Conservation (phyloP, 2,329 filamentous ascomycete species). For the Xylariaceae sp. region DNA sequence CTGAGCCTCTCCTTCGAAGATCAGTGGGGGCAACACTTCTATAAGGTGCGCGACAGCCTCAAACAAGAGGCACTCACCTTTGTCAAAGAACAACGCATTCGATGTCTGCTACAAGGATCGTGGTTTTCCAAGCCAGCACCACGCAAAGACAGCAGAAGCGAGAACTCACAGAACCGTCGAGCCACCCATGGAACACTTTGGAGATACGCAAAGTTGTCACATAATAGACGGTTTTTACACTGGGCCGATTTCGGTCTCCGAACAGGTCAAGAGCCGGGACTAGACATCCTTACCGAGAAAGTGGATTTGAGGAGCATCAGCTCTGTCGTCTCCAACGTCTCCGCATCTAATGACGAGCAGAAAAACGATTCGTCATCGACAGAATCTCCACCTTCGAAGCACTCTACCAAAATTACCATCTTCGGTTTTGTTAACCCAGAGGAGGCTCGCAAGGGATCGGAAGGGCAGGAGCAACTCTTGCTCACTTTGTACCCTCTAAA, state of each 20-base stretch:
- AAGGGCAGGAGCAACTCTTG: slow-evolving; percentile 72
- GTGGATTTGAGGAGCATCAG: slow-evolving; percentile 87
- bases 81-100: slow-evolving; percentile 93
- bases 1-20: slow-evolving; percentile 91
- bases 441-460: slow-evolving; percentile 45
- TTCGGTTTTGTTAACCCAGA: slow-evolving; percentile 68
- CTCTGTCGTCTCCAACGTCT: slow-evolving; percentile 92
- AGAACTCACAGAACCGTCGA: slow-evolving; percentile 47
- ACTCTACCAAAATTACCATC: slow-evolving; percentile 88
- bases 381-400: slow-evolving; percentile 43
- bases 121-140: slow-evolving; percentile 74
- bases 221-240: slow-evolving; percentile 88
- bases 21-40: slow-evolving; percentile 89
- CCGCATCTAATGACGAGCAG: slow-evolving; percentile 60
- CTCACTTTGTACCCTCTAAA: slow-evolving; percentile 82
- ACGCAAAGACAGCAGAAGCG: slow-evolving; percentile 51
- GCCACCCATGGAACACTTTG: slow-evolving; percentile 64
- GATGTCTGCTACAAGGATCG: slow-evolving; percentile 84
- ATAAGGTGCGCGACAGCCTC: slow-evolving; percentile 88
- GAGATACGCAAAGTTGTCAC: slow-evolving; percentile 86
- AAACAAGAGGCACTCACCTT: slow-evolving; percentile 93
- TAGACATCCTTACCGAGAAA: slow-evolving; percentile 78
- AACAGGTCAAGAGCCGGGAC: slow-evolving; percentile 66
- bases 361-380: slow-evolving; percentile 48
- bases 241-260: slow-evolving; percentile 82